Conservation (phyloP, 768 basidiomycete species). For the Agrocybe pediades region DNA sequence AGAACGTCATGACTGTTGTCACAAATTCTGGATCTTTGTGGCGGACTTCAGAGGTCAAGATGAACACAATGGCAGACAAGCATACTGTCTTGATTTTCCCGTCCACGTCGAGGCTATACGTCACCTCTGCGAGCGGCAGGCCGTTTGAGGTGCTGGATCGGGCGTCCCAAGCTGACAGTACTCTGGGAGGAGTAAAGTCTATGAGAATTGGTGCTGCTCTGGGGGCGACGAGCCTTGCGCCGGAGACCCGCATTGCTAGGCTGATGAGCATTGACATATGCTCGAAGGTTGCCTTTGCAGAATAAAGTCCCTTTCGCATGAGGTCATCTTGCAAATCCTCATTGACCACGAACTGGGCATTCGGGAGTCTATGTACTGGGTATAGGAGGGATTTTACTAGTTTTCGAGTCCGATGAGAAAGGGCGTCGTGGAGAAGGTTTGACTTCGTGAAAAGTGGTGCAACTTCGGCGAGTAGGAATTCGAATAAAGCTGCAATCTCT, state of each 20-base stretch:
- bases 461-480: not conserved
- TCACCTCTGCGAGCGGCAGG: not conserved
- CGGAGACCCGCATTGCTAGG: not conserved
- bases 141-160: not conserved
- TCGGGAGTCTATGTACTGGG: not conserved
- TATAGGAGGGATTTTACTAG: not conserved
- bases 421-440: not conserved
- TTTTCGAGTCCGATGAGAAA: not conserved
- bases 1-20: constrained; percentile 65
- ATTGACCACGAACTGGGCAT: too few relatives aligned
- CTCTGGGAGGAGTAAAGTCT: not conserved
- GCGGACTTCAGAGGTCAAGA: constrained; percentile 43
- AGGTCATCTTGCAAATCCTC: too few relatives aligned
- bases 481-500: not conserved
- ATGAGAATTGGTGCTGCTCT: not conserved
- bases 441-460: not conserved
- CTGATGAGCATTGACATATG: not conserved
- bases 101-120: constrained; percentile 11
- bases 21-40: constrained; percentile 43
- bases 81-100: constrained; percentile 27
- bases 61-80: constrained; percentile 42
- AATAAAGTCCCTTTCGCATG: not conserved
- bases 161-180: not conserved
- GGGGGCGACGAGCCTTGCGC: not conserved
- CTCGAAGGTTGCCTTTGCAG: not conserved